phyloP scores from a whole-genome alignment of 2,329 filamentous ascomycete genomes.

The Pyrenochaeta sp. region DNA sequence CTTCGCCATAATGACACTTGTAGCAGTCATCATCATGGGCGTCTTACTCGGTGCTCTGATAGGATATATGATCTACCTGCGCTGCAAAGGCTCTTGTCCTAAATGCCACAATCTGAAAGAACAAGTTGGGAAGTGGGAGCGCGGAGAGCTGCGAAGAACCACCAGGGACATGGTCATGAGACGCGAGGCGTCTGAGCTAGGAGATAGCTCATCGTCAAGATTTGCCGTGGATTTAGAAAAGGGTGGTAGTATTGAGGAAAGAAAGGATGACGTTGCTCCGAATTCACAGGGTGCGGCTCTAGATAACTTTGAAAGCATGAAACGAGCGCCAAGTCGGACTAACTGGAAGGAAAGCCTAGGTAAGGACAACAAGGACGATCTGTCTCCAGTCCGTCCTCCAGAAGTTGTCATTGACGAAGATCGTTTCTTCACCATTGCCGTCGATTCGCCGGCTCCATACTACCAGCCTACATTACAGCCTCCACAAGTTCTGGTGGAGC shows the following conservation, averaged over 20 bases:
- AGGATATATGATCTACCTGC: slow-evolving; percentile 10
- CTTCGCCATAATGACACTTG: slow-evolving; percentile 4
- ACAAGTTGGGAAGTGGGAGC: slow-evolving; percentile 16
- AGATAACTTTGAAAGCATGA: background rate
- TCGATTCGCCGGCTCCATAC: background rate
- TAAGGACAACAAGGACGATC: background rate
- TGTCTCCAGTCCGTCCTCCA: no score
- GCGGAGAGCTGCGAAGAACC: slow-evolving; percentile 15
- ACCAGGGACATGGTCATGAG: slow-evolving; percentile 12
- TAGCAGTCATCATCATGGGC: slow-evolving; percentile 5
- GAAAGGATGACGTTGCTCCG: background rate
- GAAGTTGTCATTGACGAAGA: background rate
- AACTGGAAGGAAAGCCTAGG: background rate
- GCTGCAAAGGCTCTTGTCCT: slow-evolving; percentile 13
- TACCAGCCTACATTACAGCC: background rate
- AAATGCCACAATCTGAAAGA: slow-evolving; percentile 6
- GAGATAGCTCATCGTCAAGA: background rate
- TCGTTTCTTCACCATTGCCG: slow-evolving; percentile 10
- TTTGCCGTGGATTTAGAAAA: slow-evolving; percentile 8
- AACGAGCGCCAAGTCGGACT: background rate
- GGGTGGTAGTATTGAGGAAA: background rate
- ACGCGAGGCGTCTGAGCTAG: slow-evolving; percentile 1
- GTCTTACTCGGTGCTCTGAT: slow-evolving; percentile 6
- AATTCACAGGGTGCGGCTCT: background rate
- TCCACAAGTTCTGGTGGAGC: background rate